Percentiles rank a stretch among this genome's conserved stretches.
Evolutionary conservation across 495 filamentous ascomycete species (phyloP).

Genomic region (Aspergillus sclerotioniger): DNA sequence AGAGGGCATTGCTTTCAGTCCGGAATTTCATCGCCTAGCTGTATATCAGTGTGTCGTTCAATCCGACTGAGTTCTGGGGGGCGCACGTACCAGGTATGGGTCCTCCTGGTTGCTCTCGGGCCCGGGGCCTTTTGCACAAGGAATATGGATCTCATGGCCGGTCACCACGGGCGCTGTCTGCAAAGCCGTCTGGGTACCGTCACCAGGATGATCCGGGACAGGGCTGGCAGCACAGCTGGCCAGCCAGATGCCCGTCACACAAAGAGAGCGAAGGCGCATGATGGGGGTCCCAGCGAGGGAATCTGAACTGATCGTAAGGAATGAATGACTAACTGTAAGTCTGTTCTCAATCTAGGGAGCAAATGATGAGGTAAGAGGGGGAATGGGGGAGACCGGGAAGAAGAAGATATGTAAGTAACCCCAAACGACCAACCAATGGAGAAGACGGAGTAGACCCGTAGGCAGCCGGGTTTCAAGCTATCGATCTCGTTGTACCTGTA

Average conservation of each 20-base stretch:
- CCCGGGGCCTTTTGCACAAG: not conserved
- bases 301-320: too few relatives aligned
- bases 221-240: not conserved
- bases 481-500: too few relatives aligned
- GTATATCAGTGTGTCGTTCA: not conserved
- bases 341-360: not conserved
- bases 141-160: conserved; percentile 4
- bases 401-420: not conserved
- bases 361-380: not conserved
- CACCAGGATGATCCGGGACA: not conserved
- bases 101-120: not conserved
- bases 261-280: not conserved
- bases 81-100: not conserved
- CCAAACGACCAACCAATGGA: not conserved
- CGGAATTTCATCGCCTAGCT: not conserved
- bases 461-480: not conserved
- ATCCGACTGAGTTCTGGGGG: not conserved
- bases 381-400: not conserved
- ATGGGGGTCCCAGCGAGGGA: not conserved
- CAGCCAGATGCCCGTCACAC: not conserved
- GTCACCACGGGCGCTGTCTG: not conserved
- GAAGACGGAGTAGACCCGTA: not conserved
- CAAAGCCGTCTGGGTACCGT: not conserved
- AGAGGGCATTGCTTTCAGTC: not conserved
- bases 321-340: too few relatives aligned